These are phyloP conservation scores for Chlorociboria aeruginascens DNA, from an alignment of 495 filamentous ascomycete species.

Conservation along the genomic window DNA sequence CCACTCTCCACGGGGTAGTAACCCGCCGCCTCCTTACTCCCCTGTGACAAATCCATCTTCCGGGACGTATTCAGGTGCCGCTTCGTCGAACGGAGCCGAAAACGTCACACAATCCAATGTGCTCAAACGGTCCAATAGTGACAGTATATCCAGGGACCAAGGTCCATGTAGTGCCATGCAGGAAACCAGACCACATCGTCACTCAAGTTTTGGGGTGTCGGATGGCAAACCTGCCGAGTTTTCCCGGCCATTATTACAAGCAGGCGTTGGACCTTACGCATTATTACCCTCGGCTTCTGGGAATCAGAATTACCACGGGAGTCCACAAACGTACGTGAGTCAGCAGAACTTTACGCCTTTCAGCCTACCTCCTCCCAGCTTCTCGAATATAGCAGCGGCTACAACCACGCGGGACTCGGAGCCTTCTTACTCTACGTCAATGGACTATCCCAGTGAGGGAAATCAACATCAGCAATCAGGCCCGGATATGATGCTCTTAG, in stretches of 20 bases:
- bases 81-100: conserved; percentile 15
- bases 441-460: conserved; percentile 17
- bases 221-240: conserved; percentile 16
- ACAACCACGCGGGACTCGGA: conserved; percentile 11
- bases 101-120: conserved; percentile 3
- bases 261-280: conserved; percentile 32
- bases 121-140: conserved; percentile 20
- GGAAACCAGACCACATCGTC: conserved; percentile 8
- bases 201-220: conserved; percentile 17
- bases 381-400: conserved; percentile 15
- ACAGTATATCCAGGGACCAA: conserved; percentile 8
- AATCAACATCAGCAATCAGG: conserved; percentile 30
- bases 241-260: conserved; percentile 32
- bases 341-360: conserved; percentile 44
- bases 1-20: conserved; percentile 37
- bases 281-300: conserved; percentile 36
- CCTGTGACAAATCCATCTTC: conserved; percentile 36
- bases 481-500: conserved; percentile 46
- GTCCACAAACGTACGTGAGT: conserved; percentile 33
- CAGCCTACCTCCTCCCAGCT: conserved; percentile 38
- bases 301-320: conserved; percentile 31
- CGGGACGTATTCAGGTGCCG: conserved; percentile 22
- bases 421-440: conserved; percentile 14
- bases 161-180: conserved; percentile 2
- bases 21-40: conserved; percentile 35